These are phyloP conservation scores for Priceomyces fermenticarens DNA, from an alignment of 805 yeast species.

Conservation along the genomic window DNA sequence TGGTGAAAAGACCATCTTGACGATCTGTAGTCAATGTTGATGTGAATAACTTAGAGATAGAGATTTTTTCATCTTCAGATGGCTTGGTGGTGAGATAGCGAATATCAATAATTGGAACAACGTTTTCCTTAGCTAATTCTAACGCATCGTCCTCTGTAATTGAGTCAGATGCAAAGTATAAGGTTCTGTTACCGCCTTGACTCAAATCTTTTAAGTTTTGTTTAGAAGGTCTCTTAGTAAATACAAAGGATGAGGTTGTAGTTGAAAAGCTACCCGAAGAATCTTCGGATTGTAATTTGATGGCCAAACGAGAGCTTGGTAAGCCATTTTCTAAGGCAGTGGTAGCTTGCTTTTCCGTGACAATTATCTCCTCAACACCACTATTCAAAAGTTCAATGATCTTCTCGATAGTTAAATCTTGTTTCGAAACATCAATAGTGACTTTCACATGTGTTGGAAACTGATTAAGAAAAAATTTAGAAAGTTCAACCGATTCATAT, in stretches of 20 bases:
- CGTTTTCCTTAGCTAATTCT: constrained; percentile 27
- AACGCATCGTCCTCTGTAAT: constrained; percentile 21
- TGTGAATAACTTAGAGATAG: constrained; percentile 45
- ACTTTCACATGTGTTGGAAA: constrained; percentile 30
- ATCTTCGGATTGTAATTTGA: constrained; percentile 16
- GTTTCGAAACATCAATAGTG: constrained; percentile 25
- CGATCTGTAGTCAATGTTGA: constrained; percentile 73
- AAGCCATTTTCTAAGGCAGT: constrained; percentile 43
- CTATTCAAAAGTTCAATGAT: constrained; percentile 54
- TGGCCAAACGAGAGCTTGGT: constrained; percentile 46
- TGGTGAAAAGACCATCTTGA: constrained; percentile 78
- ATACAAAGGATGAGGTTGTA: constrained; percentile 23
- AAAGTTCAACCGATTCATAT: constrained; percentile 18
- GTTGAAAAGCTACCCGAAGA: constrained; percentile 5
- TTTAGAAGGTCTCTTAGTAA: constrained; percentile 12
- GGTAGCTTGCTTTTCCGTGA: constrained; percentile 23
- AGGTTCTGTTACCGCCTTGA: constrained; percentile 26
- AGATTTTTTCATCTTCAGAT: constrained; percentile 18
- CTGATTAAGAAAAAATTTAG: constrained; percentile 29
- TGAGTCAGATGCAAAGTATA: constrained; percentile 18
- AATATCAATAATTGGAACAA: constrained; percentile 26
- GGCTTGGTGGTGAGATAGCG: constrained; percentile 20
- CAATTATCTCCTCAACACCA: constrained; percentile 53
- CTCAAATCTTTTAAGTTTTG: constrained; percentile 15
- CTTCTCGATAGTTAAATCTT: constrained; percentile 37